Conservation (phyloP, 140 eudicot species). For the Ambrosia hybrid region DNA sequence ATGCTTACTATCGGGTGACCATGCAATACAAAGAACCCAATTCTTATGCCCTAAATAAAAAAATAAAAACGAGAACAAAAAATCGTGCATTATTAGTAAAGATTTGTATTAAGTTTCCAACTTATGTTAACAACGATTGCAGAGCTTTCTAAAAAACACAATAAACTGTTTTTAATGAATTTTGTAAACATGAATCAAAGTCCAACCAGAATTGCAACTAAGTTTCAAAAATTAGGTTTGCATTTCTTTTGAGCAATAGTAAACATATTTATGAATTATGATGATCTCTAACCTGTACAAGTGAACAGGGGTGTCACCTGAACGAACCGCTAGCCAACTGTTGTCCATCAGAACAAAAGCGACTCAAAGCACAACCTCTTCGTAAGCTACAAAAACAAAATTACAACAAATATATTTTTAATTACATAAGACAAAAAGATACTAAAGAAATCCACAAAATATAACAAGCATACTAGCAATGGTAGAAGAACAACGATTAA, state of each 20-base stretch:
- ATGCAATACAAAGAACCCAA: conserved; percentile 96
- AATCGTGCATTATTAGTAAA: too few species aligned
- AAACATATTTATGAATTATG: too few species aligned
- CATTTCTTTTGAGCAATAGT: too few species aligned
- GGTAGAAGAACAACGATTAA: conserved; percentile 93
- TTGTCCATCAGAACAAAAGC: conserved; percentile 94
- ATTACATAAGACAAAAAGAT: not conserved
- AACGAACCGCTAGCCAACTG: conserved; percentile 92
- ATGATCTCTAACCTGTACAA: conserved; percentile 65
- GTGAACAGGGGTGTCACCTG: conserved; percentile 93
- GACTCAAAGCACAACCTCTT: conserved; percentile 95
- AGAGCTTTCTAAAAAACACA: too few species aligned
- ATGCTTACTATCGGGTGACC: conserved; percentile 95
- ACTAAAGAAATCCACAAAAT: not conserved
- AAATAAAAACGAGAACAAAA: not conserved
- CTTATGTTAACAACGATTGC: too few species aligned
- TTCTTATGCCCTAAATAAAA: conserved; percentile 77
- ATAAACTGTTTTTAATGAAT: too few species aligned
- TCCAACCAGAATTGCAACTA: too few species aligned
- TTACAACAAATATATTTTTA: not conserved
- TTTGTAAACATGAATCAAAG: too few species aligned
- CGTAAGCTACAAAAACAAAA: conserved; percentile 52
- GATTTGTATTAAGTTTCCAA: too few species aligned
- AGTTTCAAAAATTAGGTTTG: too few species aligned
- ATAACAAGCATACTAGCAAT: conserved; percentile 62